Evolutionary conservation across 2,329 filamentous ascomycete genomes (phyloP).

Genomic region (Penicillium sp.): DNA sequence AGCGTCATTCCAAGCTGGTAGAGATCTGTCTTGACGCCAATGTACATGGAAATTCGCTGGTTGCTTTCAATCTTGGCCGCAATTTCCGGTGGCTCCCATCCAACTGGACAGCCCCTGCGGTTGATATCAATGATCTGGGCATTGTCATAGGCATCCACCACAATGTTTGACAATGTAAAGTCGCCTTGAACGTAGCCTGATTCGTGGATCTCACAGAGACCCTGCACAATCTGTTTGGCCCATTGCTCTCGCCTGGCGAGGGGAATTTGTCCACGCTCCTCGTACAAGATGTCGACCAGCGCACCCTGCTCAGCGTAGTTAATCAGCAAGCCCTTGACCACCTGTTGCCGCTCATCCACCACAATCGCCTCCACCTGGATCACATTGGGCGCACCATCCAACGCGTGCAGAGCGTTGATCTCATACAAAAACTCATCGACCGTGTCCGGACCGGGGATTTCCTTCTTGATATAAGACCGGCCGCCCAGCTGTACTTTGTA

Average conservation of each 20-base stretch:
- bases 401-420: conserved; percentile 81
- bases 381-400: conserved; percentile 67
- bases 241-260: conserved; percentile 76
- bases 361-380: conserved; percentile 84
- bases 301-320: conserved; percentile 80
- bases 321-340: conserved; percentile 84
- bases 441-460: conserved; percentile 91
- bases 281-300: conserved; percentile 85
- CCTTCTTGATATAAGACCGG: conserved; percentile 82
- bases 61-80: conserved; percentile 76
- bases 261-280: conserved; percentile 56
- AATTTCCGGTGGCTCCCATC: conserved; percentile 95
- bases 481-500: conserved; percentile 77
- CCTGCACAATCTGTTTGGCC: conserved; percentile 85
- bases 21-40: conserved; percentile 94
- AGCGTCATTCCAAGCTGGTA: conserved; percentile 96
- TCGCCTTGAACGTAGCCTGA: conserved; percentile 95
- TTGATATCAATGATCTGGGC: conserved; percentile 99
- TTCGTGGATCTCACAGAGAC: conserved; percentile 88
- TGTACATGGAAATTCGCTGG: conserved; percentile 92
- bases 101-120: conserved; percentile 88
- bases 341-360: conserved; percentile 65
- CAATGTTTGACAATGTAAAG: conserved; percentile 95
- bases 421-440: conserved; percentile 97
- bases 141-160: conserved; percentile 75